Conservation (phyloP, 306 rosid species). For the Cotoneaster glaucophyllus region DNA sequence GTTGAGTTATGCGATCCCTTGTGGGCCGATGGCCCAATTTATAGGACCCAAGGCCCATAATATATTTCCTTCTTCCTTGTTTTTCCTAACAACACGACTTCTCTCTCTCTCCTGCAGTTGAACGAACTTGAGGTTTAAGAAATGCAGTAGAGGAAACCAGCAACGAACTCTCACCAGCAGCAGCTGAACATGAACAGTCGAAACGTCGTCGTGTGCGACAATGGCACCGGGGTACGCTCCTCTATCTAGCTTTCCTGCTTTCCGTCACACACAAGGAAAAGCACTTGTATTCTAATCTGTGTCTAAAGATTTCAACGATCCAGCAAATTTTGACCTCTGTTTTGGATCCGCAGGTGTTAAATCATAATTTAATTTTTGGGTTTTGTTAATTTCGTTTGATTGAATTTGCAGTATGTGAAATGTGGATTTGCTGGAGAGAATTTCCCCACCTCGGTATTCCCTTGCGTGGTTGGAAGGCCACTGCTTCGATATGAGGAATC, state of each 20-base stretch:
- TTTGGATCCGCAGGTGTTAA: neutral
- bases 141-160: neutral
- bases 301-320: neutral
- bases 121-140: slow-evolving; percentile 24
- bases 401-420: slow-evolving; percentile 72
- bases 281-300: neutral
- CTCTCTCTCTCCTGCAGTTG: slow-evolving; percentile 7
- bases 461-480: slow-evolving; percentile 97
- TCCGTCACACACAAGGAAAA: neutral
- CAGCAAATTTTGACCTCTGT: neutral
- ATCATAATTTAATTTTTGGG: neutral
- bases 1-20: neutral
- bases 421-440: slow-evolving; percentile 98
- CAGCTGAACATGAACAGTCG: slow-evolving; percentile 54
- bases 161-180: slow-evolving; percentile 3
- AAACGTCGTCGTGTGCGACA: slow-evolving; percentile 93
- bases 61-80: neutral
- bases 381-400: neutral
- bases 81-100: neutral
- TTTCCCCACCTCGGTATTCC: slow-evolving; percentile 91
- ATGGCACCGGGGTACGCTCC: slow-evolving; percentile 82
- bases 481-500: slow-evolving; percentile 98
- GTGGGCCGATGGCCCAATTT: neutral
- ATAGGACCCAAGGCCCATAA: neutral
- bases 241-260: neutral